Evolutionary conservation across 1,284 basidiomycete genomes (phyloP).

Genomic region (Boletus albobrunnescens): DNA sequence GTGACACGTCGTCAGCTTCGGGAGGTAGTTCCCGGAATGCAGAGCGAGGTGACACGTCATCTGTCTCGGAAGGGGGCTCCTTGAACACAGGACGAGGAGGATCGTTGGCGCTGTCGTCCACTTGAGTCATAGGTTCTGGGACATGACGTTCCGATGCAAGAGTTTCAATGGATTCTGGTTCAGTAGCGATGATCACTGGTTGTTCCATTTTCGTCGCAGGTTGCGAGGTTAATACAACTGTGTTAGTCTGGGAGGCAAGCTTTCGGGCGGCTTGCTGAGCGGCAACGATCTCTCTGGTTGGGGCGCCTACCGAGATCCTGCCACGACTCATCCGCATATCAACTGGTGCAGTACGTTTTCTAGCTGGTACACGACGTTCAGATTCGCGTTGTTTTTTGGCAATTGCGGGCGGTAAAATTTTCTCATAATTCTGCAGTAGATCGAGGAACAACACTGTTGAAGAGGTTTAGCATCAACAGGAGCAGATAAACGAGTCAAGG

Average conservation of each 20-base stretch:
- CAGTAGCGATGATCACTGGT: constrained; percentile 4
- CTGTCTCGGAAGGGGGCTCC: constrained; percentile 31
- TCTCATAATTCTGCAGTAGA: constrained; percentile 72
- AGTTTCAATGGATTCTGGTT: constrained; percentile 10
- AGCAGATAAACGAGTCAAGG: constrained; percentile 12
- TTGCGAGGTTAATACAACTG: neutral
- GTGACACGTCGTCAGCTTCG: constrained; percentile 36
- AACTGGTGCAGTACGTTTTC: constrained; percentile 84
- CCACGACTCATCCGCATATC: constrained; percentile 83
- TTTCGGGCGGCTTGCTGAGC: constrained; percentile 65
- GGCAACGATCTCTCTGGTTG: constrained; percentile 79
- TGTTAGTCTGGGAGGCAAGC: constrained; percentile 29
- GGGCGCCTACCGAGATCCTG: constrained; percentile 66
- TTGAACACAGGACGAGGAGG: constrained; percentile 36
- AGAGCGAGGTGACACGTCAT: constrained; percentile 38
- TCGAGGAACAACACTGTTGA: constrained; percentile 74
- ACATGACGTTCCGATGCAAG: neutral
- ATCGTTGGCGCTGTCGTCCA: constrained; percentile 14
- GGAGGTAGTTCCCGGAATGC: constrained; percentile 40
- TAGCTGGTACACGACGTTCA: constrained; percentile 72
- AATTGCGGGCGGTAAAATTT: constrained; percentile 78
- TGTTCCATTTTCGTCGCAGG: constrained; percentile 8
- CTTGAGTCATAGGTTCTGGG: constrained; percentile 17
- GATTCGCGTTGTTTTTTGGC: constrained; percentile 81
- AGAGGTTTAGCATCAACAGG: neutral